phyloP scores from a whole-genome alignment of 176 grass and related monocot genomes.

The Hordeum marinum region DNA sequence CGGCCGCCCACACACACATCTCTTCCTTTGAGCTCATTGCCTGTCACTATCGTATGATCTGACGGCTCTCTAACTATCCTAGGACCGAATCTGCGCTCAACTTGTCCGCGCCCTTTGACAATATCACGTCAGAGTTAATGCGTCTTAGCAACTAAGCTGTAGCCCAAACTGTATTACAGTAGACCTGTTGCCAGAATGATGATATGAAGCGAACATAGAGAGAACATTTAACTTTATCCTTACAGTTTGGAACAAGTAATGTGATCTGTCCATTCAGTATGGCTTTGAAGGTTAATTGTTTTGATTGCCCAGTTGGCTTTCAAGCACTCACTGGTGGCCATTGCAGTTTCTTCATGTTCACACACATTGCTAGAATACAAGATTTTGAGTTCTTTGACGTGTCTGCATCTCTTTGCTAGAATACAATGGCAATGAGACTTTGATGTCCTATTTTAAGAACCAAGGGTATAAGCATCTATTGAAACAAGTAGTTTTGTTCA shows the following conservation, averaged over 20 bases:
- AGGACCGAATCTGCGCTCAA: no score
- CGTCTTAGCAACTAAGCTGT: no score
- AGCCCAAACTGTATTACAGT: background rate
- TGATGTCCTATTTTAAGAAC: conserved; percentile 13
- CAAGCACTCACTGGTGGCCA: background rate
- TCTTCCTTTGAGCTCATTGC: no score
- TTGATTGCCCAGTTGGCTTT: background rate
- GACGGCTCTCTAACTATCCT: no score
- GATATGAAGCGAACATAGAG: background rate
- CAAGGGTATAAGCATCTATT: background rate
- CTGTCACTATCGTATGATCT: no score
- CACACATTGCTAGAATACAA: background rate
- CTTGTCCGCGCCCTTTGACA: no score
- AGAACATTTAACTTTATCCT: background rate
- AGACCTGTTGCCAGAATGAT: background rate
- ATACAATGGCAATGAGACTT: conserved; percentile 13
- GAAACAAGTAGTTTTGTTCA: background rate
- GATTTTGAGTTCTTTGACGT: background rate
- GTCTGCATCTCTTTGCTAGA: background rate
- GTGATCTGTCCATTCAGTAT: background rate
- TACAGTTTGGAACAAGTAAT: background rate
- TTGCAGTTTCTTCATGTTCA: background rate
- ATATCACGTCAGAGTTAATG: no score
- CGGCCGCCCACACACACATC: no score
- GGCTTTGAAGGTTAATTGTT: background rate